Conservation (phyloP, 257 asterid genomes). For the Forsythia viridissima region DNA sequence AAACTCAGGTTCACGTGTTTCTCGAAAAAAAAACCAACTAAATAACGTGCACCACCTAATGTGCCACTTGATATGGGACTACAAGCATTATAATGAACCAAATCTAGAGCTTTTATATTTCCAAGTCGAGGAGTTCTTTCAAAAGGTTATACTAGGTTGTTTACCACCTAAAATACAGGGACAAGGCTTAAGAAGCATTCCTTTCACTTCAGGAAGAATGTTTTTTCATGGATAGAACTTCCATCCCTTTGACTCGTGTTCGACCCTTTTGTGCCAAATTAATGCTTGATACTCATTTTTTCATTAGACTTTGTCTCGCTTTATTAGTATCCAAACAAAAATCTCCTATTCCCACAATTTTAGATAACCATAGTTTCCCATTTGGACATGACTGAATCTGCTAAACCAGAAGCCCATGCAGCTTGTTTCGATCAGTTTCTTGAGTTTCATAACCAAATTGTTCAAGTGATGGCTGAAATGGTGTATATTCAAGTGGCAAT, state of each 20-base stretch:
- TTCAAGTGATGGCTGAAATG: conserved; percentile 75
- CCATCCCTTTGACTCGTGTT: no score
- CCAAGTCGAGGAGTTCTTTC: neutral
- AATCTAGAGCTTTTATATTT: neutral
- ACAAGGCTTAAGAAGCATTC: no score
- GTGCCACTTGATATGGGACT: neutral
- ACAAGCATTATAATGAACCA: neutral
- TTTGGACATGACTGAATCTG: conserved; percentile 58
- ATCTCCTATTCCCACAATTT: no score
- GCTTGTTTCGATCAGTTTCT: conserved; percentile 67
- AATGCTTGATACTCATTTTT: no score
- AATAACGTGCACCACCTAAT: neutral
- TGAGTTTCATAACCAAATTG: conserved; percentile 61
- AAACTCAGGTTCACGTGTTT: neutral
- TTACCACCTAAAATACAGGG: no score
- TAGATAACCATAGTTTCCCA: no score
- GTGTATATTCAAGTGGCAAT: conserved; percentile 78
- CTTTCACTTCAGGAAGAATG: no score
- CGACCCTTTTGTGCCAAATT: no score
- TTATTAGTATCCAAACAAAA: no score
- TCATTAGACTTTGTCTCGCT: no score
- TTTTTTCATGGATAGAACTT: no score
- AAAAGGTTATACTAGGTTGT: no score
- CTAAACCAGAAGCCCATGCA: conserved; percentile 60
- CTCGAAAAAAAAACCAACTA: neutral